Evolutionary conservation across 2,329 filamentous ascomycete genomes (phyloP).

Genomic region (Venturia pyrina): DNA sequence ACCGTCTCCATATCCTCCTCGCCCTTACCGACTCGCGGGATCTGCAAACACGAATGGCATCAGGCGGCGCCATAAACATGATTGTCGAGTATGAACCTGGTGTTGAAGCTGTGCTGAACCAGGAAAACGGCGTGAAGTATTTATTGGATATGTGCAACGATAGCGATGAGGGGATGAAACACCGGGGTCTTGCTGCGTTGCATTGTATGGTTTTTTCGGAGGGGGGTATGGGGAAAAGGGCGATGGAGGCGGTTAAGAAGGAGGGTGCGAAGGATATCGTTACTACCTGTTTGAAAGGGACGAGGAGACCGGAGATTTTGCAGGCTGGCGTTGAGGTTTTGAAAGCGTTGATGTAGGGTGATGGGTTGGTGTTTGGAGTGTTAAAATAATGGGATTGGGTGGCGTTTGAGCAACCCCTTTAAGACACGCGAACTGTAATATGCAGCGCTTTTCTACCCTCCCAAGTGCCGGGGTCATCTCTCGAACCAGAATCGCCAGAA

Average conservation of each 20-base stretch:
- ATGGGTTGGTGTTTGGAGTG: too few species aligned
- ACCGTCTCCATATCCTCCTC: constrained; percentile 68
- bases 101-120: constrained; percentile 52
- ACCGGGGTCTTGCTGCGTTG: constrained; percentile 65
- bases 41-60: constrained; percentile 65
- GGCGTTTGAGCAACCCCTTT: too few species aligned
- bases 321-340: constrained; percentile 62
- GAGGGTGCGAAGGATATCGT: constrained; percentile 40
- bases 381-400: too few species aligned
- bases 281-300: constrained; percentile 61
- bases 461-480: too few species aligned
- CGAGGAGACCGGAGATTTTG: constrained; percentile 58
- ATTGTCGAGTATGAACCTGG: constrained; percentile 47
- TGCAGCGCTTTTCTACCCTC: too few species aligned
- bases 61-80: constrained; percentile 79
- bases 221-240: constrained; percentile 49
- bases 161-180: constrained; percentile 52
- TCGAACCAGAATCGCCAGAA: too few species aligned
- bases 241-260: constrained; percentile 18
- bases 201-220: constrained; percentile 61
- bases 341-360: constrained; percentile 50
- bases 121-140: constrained; percentile 63
- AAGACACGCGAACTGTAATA: too few species aligned
- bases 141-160: constrained; percentile 73
- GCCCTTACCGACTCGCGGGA: constrained; percentile 85